Evolutionary conservation across 1,284 basidiomycete species (phyloP).

Genomic region (Chalciporus sp.): DNA sequence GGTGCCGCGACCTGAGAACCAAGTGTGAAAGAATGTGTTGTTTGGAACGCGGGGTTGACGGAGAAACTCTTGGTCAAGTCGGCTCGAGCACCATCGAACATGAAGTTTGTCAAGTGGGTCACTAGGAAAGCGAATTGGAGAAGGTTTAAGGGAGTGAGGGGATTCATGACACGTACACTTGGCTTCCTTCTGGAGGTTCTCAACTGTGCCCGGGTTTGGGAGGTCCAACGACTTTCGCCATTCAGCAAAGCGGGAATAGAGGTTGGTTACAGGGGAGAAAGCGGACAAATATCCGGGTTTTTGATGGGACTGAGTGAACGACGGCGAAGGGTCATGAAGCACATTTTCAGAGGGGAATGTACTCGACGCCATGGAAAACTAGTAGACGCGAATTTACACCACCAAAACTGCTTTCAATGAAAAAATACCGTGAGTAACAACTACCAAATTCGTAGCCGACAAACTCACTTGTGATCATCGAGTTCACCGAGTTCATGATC

Average conservation of each 20-base stretch:
- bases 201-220: slow-evolving; percentile 86
- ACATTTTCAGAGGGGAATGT: slow-evolving; percentile 40
- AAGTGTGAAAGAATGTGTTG: slow-evolving; percentile 93
- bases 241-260: slow-evolving; percentile 72
- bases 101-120: slow-evolving; percentile 91
- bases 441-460: slow-evolving; percentile 16
- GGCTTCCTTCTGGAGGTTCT: slow-evolving; percentile 90
- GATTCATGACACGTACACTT: slow-evolving; percentile 59
- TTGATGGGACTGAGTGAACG: slow-evolving; percentile 23
- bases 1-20: slow-evolving; percentile 77
- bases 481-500: no score
- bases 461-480: background rate
- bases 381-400: slow-evolving; percentile 5
- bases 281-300: slow-evolving; percentile 34
- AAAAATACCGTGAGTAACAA: slow-evolving; percentile 38
- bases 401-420: slow-evolving; percentile 36
- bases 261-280: slow-evolving; percentile 61
- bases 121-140: slow-evolving; percentile 45
- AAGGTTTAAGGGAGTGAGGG: slow-evolving; percentile 12
- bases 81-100: slow-evolving; percentile 96
- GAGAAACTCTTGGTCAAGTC: slow-evolving; percentile 96
- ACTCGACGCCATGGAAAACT: slow-evolving; percentile 45
- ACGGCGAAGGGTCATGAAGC: slow-evolving; percentile 34
- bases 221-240: slow-evolving; percentile 83
- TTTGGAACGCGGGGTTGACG: slow-evolving; percentile 94